Base-by-base conservation (phyloP, 495 filamentous ascomycete genomes). In the Pyrenula aspistea region DNA sequence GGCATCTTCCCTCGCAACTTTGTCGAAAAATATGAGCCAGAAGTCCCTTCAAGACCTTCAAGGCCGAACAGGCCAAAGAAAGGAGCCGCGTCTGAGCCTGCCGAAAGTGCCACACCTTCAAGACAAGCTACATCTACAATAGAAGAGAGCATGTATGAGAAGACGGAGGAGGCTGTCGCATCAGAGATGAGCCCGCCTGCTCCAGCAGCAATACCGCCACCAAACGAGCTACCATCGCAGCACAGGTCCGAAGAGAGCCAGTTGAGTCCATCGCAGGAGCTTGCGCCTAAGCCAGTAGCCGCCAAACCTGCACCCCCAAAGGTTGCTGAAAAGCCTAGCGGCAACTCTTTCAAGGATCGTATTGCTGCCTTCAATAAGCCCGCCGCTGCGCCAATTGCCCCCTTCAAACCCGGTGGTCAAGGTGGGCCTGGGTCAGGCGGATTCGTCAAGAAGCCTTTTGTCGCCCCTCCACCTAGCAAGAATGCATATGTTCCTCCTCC, bases 391-490 rank as follows among this genome's bases (percentile, higher is more conserved):
- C 93, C 93, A 11, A 71, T 93, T 56, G 81, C 89, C 2, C 93
- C 94, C 1, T 89, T 90, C 68, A 95, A 96, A 62, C 89, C 90
- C 12, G 76, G 80, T 59, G 80, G 80, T 2, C 63, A 83, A 36
- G 71, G 77, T 55, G 65, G 76, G 50, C 74, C 81, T 23, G 76
- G 80, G 50, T 77, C 79, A 11, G 73, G 74, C 53, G 78, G 79
- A 57, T 97, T 97, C 61, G 83, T 97, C 67, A 96, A 94, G 77
- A 97, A 97, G 69, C 90, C 93, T n/a, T 98, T 96, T 63, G 93
- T 98, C 57, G 86, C 93, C 1, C 90, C 94, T 25, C 93, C 93
- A 54, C 93, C 93, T 4, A 95, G 89, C 68, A 87, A 91, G 60
- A 85, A 96, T 76, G 85, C 94, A 1, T 98, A 89, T 63, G 80